A percentile compares a stretch with the other conserved stretches of the same genome.
Evolutionary conservation across 2,329 filamentous ascomycete genomes (phyloP).

Genomic region (Lecanicillium sp.): DNA sequence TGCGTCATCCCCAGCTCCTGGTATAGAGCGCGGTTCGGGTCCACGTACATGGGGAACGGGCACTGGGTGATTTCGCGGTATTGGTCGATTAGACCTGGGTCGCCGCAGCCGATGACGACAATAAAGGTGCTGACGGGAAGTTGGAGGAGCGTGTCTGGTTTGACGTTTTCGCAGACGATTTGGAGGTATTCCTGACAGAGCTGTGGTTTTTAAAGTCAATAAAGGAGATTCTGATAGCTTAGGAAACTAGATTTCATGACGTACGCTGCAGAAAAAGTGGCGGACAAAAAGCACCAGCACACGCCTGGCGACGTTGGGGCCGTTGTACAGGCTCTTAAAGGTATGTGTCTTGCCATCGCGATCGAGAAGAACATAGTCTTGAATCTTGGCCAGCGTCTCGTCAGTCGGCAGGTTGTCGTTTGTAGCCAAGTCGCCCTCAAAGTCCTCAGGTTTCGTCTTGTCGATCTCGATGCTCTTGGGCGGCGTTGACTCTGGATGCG

Average conservation of each 20-base stretch:
- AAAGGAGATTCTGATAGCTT: too few species aligned
- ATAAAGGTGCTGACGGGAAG: conserved; percentile 53
- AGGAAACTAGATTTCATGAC: too few species aligned
- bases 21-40: conserved; percentile 61
- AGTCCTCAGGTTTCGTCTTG: conserved; percentile 38
- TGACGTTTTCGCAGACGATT: conserved; percentile 50
- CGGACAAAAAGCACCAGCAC: conserved; percentile 67
- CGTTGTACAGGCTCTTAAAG: conserved; percentile 56
- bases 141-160: conserved; percentile 37
- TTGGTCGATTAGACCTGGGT: conserved; percentile 57
- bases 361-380: conserved; percentile 52
- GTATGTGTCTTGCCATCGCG: conserved; percentile 47
- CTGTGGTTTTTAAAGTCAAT: conserved; percentile 28
- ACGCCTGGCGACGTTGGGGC: conserved; percentile 42
- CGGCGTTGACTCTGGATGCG: conserved; percentile 9
- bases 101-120: conserved; percentile 64
- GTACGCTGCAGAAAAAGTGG: conserved; percentile 74
- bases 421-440: conserved; percentile 46
- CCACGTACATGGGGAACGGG: conserved; percentile 68
- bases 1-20: conserved; percentile 58
- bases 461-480: conserved; percentile 25
- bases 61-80: conserved; percentile 57
- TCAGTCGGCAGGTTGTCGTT: conserved; percentile 46
- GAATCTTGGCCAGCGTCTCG: conserved; percentile 41
- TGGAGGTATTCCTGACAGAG: conserved; percentile 71